Evolutionary conservation across 257 asterid genomes (phyloP), one percentile per base, ranked within the genome.

Genomic region (Nicotiana obtusifolia): DNA sequence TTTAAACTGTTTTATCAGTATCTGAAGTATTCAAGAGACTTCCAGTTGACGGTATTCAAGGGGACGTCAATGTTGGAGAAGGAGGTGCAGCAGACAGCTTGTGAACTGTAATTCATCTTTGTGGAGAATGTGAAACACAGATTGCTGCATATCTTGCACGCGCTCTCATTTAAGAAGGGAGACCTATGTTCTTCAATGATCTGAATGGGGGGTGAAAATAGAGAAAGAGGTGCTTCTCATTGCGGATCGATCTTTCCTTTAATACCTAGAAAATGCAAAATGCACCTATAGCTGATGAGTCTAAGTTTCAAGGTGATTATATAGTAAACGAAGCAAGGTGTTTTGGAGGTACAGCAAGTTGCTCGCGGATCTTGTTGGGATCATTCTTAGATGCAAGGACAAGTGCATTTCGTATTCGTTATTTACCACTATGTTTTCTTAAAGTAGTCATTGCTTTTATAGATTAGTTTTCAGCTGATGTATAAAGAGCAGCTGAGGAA

Each of bases 21-120:
- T 14, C n/a, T 73, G 24, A 90, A 81, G 89, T 96, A 96, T 88
- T 89, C 94, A 0, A 88, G 93, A 86, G 95, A 91, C 69, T 87
- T 84, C 81, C 97, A 93, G 91, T 83, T 96, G 59, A 94, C 99
- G 15, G 84, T 93, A 41, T 96, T 96, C 62, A 91, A 92, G 83
- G 98, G 98, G 83, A 92, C 99, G 13, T 89, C 97, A 5, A 89
- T 96, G 91, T 82, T 96, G 57, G 97, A 92, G 80, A 96, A 96
- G 88, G 97, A 93, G 81, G 94, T 93, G 64, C 88, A 83, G 53
- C 86, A 81, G 67, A 60, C 54, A 67, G 87, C 81, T 54, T 77
- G 61, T 31, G 85, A 76, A 53, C 81, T 35, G 47, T n/a, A 35
- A 52, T 67, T 73, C 31, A 35, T 60, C 66, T 69, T 16, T 64